Evolutionary conservation across 1,284 basidiomycete species (phyloP), one percentile per base, ranked within the genome.

Genomic region (Phellopilus nigrolimitatus): DNA sequence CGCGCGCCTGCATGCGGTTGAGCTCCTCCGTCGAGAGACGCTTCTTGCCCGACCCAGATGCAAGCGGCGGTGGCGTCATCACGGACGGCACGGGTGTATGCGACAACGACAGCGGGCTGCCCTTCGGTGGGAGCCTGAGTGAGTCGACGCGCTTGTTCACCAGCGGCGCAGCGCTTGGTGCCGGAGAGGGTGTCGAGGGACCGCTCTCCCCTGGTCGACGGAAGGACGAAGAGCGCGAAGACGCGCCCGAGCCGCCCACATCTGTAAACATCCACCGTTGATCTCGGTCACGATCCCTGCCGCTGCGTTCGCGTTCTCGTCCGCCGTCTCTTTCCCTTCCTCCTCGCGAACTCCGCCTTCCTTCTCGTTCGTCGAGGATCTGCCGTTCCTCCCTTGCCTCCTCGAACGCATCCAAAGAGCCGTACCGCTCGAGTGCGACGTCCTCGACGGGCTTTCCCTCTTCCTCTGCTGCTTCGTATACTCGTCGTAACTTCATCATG

Each of bases 401-500:
- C 55, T 92, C 79, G 62, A 93, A 99, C 3, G 88, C 88, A 38
- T 88, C 82, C 39, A 95, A 65, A 0, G 82, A 82, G 13, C 88
- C 91, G 62, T 95, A 97, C 5, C 93, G 80, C 56, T 98, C 95
- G 22, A 92, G 60, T 0, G 89, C 95, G 19, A 98, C 80, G 49
- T 94, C 84, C 62, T 93, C 87, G 1, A 95, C 66, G 0, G 82
- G 61, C 17, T 79, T 71, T 2, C 79, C 78, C 59, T 95, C 91
- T 62, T 95, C 92, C 56, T 93, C 84, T 0, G 90, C 92, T 3
- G 88, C 80, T 66, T 98, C 95, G 64, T 90, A 93, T 1, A 93
- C 85, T 10, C 91, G 77, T 31, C 86, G 82, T 1, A 99, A 79
- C 64, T 95, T 94, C 85, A 92, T 94, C 95, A 98, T 97, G 19